Conservation (phyloP, 306 rosid genomes). For the Pyrus betulifolia region DNA sequence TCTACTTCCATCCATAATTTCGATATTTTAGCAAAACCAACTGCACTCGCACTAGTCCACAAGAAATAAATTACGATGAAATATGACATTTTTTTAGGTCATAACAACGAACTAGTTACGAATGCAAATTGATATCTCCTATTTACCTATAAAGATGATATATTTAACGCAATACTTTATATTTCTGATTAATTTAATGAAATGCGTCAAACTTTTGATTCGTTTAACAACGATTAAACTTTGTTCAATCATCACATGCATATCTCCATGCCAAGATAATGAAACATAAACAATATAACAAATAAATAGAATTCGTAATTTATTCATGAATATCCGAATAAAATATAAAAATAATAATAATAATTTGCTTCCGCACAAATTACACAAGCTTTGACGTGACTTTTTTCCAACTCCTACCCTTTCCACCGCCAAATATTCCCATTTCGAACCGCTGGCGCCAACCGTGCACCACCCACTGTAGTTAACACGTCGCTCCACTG, state of each 20-base stretch:
- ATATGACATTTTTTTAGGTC: no score
- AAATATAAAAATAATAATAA: conserved; percentile 3
- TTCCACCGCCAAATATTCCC: not conserved
- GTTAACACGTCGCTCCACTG: conserved; percentile 10
- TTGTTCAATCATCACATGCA: not conserved
- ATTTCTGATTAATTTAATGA: no score
- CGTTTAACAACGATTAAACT: not conserved
- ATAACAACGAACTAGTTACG: no score
- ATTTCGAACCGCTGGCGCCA: conserved; percentile 22
- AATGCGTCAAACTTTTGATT: no score
- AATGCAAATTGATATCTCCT: fast-evolving
- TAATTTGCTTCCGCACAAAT: not conserved
- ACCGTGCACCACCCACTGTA: conserved; percentile 2
- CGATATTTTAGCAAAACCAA: not conserved
- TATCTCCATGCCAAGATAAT: not conserved
- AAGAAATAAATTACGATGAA: not conserved
- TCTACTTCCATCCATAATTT: not conserved
- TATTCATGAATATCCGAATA: conserved; percentile 1
- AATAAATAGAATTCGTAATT: not conserved
- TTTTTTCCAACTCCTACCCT: not conserved
- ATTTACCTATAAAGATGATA: no score
- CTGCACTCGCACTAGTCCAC: not conserved
- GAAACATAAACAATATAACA: not conserved
- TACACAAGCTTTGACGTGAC: conserved; percentile 14
- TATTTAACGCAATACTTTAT: no score